phyloP scores from a whole-genome alignment of 345 rosid genomes.

The Ceriops tagal region DNA sequence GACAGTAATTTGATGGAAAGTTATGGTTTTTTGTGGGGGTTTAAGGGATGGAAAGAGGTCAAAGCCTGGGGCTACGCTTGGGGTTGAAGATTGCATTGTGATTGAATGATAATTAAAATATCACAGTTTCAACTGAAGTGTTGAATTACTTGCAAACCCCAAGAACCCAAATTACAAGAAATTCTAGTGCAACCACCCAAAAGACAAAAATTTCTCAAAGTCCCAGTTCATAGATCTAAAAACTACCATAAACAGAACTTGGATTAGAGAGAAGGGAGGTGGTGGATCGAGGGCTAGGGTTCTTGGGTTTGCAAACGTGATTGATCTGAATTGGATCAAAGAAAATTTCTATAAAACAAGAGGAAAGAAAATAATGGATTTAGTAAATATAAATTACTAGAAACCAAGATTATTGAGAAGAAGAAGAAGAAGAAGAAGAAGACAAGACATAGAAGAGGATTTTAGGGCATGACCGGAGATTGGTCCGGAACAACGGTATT shows the following conservation, averaged over 20 bases:
- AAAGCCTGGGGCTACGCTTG: conserved; percentile 46
- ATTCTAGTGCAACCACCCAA: not conserved
- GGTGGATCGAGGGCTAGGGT: not conserved
- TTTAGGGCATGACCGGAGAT: no score
- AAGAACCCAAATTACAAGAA: no score
- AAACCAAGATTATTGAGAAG: no score
- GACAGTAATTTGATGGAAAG: conserved; percentile 58
- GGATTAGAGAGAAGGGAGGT: not conserved
- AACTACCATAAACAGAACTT: not conserved
- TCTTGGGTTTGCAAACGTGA: not conserved
- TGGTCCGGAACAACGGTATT: no score
- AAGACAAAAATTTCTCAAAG: not conserved
- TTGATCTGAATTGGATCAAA: not conserved
- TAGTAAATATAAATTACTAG: not conserved
- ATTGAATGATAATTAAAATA: not conserved
- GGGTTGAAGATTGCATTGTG: conserved; percentile 37
- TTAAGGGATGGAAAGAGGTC: conserved; percentile 52
- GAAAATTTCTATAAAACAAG: not conserved
- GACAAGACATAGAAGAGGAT: no score
- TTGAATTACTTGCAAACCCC: not conserved
- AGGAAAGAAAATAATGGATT: not conserved
- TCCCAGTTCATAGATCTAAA: not conserved
- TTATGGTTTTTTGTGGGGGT: conserved; percentile 57
- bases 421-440: no score
- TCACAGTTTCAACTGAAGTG: not conserved